Base-by-base conservation (phyloP, 768 basidiomycete genomes). In the Lyophyllum shimeji region DNA sequence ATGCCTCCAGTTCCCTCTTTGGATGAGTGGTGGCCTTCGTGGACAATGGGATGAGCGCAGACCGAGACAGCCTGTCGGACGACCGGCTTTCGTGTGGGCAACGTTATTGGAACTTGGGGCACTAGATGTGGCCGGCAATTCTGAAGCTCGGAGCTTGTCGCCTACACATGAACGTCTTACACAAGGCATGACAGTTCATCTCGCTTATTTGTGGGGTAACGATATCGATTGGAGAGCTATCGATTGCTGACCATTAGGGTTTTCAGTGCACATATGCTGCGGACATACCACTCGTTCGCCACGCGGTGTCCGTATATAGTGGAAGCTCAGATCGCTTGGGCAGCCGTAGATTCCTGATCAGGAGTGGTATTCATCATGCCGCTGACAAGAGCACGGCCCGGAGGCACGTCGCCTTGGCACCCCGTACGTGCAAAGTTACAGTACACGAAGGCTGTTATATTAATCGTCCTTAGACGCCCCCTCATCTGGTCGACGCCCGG, bases 401-500 rank as follows among this genome's bases (percentile, higher is more conserved):
- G 29, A 29, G 9, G 9, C 29, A 29, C 29, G 9, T n/a, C 4
- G 29, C 5, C 29, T 29, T 29, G 29, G 5, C 29, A 5, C 29
- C 29, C 29, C 29, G 29, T 29, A 29, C 9, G 9, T 29, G 29
- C 29, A 29, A 9, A 5, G 29, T 9, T 29, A 9, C 29, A 29
- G 15, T 20, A 1, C 13, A 20, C 15, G 8, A 24, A 13, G 8
- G 11, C 34, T 3, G 25, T 47, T 23, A 57, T 3, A 39, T 47
- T 23, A 57, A n/a, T 47, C 24, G 8, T 40, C 25, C n/a, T 55
- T 51, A 18, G 17, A 34, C 18, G 42, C 63, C 25, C 75, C 73
- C 69, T 87, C 87, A 50, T 86, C 85, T 48, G 76, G 64, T 56
- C 86, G 76, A 46, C 82, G 67, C 7, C 81, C 85, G 49, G 84